Evolutionary conservation across 192 early-diverging fungal species (phyloP).

Genomic region (Backusella sp.): DNA sequence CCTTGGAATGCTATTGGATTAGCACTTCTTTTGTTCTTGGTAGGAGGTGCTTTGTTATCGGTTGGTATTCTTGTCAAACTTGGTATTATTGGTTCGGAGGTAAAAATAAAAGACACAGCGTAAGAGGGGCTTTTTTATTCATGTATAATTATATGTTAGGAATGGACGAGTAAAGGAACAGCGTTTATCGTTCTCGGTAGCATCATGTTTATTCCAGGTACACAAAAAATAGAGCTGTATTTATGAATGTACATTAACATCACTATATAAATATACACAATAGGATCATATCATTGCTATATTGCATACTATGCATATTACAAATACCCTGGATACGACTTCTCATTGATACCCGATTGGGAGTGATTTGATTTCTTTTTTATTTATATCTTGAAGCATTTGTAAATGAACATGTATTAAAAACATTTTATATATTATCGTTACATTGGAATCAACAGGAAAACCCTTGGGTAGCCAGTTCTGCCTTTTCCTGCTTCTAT

Average conservation of each 20-base stretch:
- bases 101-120: conserved; percentile 10
- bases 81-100: conserved; percentile 46
- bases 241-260: background rate
- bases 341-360: conserved; percentile 49
- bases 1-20: conserved; percentile 58
- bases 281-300: conserved; percentile 52
- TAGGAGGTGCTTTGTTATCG: conserved; percentile 47
- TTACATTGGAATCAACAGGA: background rate
- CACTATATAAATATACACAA: background rate
- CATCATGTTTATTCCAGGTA: conserved; percentile 61
- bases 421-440: background rate
- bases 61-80: conserved; percentile 50
- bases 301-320: conserved; percentile 61
- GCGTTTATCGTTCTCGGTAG: conserved; percentile 54
- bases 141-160: conserved; percentile 17
- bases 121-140: background rate
- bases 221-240: background rate
- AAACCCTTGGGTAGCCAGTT: background rate
- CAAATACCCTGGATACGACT: conserved; percentile 57
- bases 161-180: conserved; percentile 53
- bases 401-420: background rate
- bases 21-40: conserved; percentile 41
- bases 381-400: background rate
- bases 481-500: background rate
- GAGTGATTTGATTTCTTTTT: conserved; percentile 17